Conservation (phyloP, 768 basidiomycete species). For the Podaxis sp. region DNA sequence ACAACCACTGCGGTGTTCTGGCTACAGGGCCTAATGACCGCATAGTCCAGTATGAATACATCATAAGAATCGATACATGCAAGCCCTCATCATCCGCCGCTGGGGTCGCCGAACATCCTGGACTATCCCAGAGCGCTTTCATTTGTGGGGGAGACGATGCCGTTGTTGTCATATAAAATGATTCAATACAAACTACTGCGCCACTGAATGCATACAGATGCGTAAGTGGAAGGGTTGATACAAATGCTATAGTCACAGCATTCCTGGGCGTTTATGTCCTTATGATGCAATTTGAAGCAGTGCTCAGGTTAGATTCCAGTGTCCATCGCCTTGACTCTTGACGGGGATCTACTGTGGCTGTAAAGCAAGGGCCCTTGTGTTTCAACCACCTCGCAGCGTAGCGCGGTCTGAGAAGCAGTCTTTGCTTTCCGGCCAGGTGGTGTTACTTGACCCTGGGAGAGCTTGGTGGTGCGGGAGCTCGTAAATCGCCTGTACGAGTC, state of each 20-base stretch:
- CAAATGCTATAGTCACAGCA: neutral
- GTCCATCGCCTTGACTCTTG: neutral
- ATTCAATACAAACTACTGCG: conserved; percentile 2
- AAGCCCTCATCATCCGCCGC: neutral
- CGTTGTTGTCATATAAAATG: conserved; percentile 6
- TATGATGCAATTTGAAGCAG: conserved; percentile 6
- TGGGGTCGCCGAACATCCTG: neutral
- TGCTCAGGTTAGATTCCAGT: neutral
- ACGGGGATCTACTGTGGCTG: neutral
- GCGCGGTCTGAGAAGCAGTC: neutral
- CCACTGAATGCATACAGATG: conserved; percentile 7
- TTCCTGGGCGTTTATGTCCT: neutral
- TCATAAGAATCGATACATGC: neutral
- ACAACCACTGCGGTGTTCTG: conserved; percentile 1
- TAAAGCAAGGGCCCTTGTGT: neutral
- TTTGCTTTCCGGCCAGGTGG: neutral
- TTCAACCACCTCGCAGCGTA: neutral
- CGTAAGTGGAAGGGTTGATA: neutral
- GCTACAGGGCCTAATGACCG: neutral
- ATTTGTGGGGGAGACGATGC: conserved; percentile 12
- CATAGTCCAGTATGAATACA: neutral
- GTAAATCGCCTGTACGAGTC: neutral
- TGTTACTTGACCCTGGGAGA: neutral
- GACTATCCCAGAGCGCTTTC: neutral
- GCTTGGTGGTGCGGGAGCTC: neutral